These are phyloP conservation scores for Fusarium paranaense DNA, from an alignment of 2,329 filamentous ascomycete genomes.

Conservation along the genomic window DNA sequence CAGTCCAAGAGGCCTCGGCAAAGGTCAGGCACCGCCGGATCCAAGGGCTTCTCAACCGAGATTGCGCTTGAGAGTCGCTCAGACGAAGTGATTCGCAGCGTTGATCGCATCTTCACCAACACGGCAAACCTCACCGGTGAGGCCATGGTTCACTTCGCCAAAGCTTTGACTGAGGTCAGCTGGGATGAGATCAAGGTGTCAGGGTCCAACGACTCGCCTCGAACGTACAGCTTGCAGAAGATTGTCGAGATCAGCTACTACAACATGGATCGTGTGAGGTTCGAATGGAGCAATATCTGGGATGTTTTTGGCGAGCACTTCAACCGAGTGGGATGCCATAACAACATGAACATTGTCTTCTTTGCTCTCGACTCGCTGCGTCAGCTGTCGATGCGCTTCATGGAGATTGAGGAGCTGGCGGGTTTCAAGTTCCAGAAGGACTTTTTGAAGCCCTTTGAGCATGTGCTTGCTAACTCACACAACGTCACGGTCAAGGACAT, in stretches of 20 bases:
- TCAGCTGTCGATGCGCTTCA: constrained; percentile 97
- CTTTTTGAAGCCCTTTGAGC: constrained; percentile 97
- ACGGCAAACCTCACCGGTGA: constrained; percentile 93
- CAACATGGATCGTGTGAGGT: constrained; percentile 98
- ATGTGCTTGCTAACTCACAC: constrained; percentile 93
- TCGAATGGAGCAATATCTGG: constrained; percentile 99
- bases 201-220: constrained; percentile 92
- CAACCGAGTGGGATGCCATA: constrained; percentile 96
- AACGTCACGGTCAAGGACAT: constrained; percentile 97
- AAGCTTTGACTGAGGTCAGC: constrained; percentile 92
- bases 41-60: constrained; percentile 77
- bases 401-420: constrained; percentile 97
- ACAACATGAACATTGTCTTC: constrained; percentile 96
- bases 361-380: constrained; percentile 96
- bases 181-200: constrained; percentile 99
- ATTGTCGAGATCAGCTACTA: constrained; percentile 99
- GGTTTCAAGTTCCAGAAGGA: constrained; percentile 99
- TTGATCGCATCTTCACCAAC: constrained; percentile 97
- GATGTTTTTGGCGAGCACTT: constrained; percentile 98
- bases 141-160: constrained; percentile 95
- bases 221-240: constrained; percentile 97
- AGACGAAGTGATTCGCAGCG: constrained; percentile 90
- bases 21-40: constrained; percentile 65
- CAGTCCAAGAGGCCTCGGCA: constrained; percentile 66
- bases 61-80: constrained; percentile 93